Evolutionary conservation across 169 alveolate species (phyloP).

Genomic region (Perkinsus chesapeaki): DNA sequence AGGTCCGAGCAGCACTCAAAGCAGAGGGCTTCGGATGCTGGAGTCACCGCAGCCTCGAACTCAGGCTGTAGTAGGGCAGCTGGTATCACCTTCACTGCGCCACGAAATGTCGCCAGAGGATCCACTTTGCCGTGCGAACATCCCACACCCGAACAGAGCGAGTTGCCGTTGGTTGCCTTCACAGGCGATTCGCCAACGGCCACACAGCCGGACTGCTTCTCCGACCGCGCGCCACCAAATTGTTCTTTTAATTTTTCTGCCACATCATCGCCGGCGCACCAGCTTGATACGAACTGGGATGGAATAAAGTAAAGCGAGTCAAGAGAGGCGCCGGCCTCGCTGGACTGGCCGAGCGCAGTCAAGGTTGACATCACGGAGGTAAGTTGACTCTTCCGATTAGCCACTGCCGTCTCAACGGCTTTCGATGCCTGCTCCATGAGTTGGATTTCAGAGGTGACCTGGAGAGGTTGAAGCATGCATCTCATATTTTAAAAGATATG

Average conservation of each 20-base stretch:
- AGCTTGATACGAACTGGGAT: not conserved
- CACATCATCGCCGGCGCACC: not conserved
- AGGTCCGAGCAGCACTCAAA: not conserved
- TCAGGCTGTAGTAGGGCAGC: not conserved
- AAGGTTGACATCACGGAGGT: not conserved
- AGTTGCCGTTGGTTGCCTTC: not conserved
- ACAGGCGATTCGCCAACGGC: not conserved
- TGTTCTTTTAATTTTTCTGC: not conserved
- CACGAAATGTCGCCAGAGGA: not conserved
- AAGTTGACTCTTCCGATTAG: not conserved
- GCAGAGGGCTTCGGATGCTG: not conserved
- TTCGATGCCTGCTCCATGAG: not conserved
- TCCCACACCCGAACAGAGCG: not conserved
- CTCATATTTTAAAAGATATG: too few relatives aligned
- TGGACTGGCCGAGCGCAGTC: not conserved
- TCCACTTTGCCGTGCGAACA: not conserved
- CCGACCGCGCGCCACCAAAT: not conserved
- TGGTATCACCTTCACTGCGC: not conserved
- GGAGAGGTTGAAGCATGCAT: not conserved
- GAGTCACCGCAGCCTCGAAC: not conserved
- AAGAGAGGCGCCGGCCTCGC: not conserved
- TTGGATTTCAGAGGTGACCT: not conserved
- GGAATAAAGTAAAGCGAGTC: not conserved
- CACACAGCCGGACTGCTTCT: not conserved
- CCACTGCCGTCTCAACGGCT: not conserved